These are phyloP conservation scores for Logfia minima DNA, from an alignment of 129 eudicot genomes.

Conservation along the genomic window DNA sequence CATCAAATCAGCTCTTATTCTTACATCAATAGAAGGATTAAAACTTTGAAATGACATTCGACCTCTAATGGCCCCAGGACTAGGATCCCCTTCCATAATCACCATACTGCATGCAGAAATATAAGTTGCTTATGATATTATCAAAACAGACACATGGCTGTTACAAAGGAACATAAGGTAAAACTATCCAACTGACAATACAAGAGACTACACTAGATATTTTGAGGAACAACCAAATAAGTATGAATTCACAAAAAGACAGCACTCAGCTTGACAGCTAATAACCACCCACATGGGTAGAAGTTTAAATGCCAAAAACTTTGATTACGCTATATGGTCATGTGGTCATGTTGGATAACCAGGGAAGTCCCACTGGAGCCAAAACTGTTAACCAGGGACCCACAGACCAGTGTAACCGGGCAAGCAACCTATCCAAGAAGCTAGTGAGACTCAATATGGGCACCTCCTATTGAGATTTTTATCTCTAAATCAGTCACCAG, in stretches of 20 bases:
- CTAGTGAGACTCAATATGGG: neutral
- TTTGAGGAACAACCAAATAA: neutral
- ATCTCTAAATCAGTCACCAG: neutral
- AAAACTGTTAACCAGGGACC: neutral
- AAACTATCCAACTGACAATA: neutral
- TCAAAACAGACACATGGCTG: neutral
- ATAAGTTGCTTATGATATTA: neutral
- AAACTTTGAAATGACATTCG: conserved; percentile 90
- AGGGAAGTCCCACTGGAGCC: too few species aligned
- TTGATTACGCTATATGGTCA: neutral
- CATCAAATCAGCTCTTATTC: conserved; percentile 34
- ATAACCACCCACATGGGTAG: neutral
- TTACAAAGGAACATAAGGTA: neutral
- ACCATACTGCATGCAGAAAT: conserved; percentile 64
- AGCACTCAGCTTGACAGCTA: neutral
- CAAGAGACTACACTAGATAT: neutral
- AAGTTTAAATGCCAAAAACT: neutral
- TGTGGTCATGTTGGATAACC: neutral
- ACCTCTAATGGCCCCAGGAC: conserved; percentile 75
- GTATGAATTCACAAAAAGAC: neutral
- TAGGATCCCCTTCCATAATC: conserved; percentile 92
- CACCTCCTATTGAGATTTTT: neutral
- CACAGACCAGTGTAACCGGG: neutral
- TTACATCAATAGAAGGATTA: conserved; percentile 90
- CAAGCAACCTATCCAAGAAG: neutral